Conservation (phyloP, 148 eudicot genomes). For the Euryodendron excelsum region DNA sequence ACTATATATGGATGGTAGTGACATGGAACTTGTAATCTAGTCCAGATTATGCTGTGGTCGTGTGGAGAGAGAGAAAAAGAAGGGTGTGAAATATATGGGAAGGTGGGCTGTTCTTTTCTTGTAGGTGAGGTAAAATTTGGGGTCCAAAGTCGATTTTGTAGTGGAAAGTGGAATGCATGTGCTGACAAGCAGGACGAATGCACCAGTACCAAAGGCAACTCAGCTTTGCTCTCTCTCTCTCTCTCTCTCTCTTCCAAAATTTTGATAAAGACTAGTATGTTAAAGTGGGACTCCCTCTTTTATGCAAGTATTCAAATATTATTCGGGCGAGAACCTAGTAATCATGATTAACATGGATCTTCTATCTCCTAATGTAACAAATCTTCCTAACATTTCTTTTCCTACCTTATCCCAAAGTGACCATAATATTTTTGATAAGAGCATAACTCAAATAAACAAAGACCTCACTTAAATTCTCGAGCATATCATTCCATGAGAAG, state of each 20-base stretch:
- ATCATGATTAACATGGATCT: slow-evolving; percentile 6
- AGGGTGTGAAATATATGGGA: slow-evolving; percentile 17
- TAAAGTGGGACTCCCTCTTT: slow-evolving; percentile 25
- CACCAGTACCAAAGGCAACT: slow-evolving; percentile 64
- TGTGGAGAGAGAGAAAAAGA: not conserved
- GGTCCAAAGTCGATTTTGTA: slow-evolving; percentile 51
- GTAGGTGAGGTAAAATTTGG: slow-evolving; percentile 55
- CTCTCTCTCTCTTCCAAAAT: slow-evolving; percentile 14
- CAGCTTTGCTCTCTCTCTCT: slow-evolving; percentile 38
- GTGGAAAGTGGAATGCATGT: slow-evolving; percentile 93
- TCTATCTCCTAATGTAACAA: slow-evolving; percentile 7
- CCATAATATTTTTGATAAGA: not conserved
- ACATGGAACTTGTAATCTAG: slow-evolving; percentile 2
- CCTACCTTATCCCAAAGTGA: slow-evolving; percentile 14
- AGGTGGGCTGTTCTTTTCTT: slow-evolving; percentile 56
- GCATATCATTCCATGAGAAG: no score
- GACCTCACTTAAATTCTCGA: not conserved
- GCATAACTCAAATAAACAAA: not conserved
- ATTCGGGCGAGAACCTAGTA: slow-evolving; percentile 12
- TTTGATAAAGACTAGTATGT: slow-evolving; percentile 29
- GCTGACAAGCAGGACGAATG: slow-evolving; percentile 66
- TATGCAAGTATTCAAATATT: slow-evolving; percentile 3
- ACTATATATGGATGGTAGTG: not conserved
- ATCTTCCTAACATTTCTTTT: not conserved
- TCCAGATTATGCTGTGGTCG: no score